phyloP scores from a whole-genome alignment of 768 basidiomycete genomes.

The Leucocoprinus sp. region DNA sequence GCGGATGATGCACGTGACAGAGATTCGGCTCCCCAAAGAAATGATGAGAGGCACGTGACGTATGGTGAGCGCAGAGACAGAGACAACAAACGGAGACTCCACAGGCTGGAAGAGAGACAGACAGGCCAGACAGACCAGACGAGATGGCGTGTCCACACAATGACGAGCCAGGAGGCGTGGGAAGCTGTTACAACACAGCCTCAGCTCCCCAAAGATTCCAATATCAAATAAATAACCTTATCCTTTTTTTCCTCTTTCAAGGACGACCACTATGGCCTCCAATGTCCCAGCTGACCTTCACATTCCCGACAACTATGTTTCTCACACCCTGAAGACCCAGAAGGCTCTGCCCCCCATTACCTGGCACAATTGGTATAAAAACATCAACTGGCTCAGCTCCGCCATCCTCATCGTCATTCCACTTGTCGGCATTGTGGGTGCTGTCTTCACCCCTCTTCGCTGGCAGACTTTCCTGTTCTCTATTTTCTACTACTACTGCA shows the following conservation, averaged over 20 bases:
- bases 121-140: too few relatives aligned
- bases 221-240: too few relatives aligned
- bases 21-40: slow-evolving; percentile 10
- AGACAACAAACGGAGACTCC: too few relatives aligned
- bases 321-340: slow-evolving; percentile 60
- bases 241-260: slow-evolving; percentile 1
- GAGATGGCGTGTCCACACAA: too few relatives aligned
- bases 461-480: slow-evolving; percentile 64
- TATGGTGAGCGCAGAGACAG: too few relatives aligned
- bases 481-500: slow-evolving; percentile 32
- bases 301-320: slow-evolving; percentile 79
- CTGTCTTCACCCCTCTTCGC: slow-evolving; percentile 52
- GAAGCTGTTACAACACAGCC: too few relatives aligned
- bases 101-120: too few relatives aligned
- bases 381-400: slow-evolving; percentile 75
- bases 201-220: too few relatives aligned
- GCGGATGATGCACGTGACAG: too few relatives aligned
- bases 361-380: slow-evolving; percentile 47
- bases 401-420: slow-evolving; percentile 66
- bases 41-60: too few relatives aligned
- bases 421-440: not conserved
- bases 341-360: slow-evolving; percentile 63
- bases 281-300: slow-evolving; percentile 40
- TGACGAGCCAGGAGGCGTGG: too few relatives aligned
- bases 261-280: slow-evolving; percentile 10